Base-by-base conservation (phyloP, 2,329 filamentous ascomycete genomes). In the Aureobasidium vineae region DNA sequence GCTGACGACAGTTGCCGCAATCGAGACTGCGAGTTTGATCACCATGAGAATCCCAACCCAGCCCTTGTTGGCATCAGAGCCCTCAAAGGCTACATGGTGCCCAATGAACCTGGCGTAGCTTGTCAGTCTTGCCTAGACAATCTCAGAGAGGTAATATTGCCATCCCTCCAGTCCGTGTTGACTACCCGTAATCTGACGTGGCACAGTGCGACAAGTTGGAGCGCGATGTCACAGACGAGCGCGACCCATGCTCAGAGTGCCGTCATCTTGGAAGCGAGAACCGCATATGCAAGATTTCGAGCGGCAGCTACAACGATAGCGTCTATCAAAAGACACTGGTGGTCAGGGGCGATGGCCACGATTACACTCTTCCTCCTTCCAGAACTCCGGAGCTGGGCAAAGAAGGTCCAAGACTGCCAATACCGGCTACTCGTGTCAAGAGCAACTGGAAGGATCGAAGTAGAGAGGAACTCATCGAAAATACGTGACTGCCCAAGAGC, bases 191-290 rank as follows among this genome's bases (percentile, higher is more conserved):
- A 10, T n/a, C 52, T 57, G 21, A 57, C 23, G 1, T 6, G 21
- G 33, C 16, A 26, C 31, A 65, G 63, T 65, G 63, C 36, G 63
- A 65, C 36, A 65, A 57, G 50, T 31, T 21, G 31, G n/a, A 16
- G 19, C 49, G 49, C 15, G 19, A 31, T n/a, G 49, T 50, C 21
- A 40, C 38, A 5, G 40, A 59, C 10, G 54, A 66, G 16, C 15
- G 15, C 53, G 41, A 66, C 33, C 64, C 64, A 8, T 66, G 64
- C 40, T 66, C 64, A 23, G 64, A 66, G 31, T 66, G 64, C 28
- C 64, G 64, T n/a, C 59, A 53, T 23, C 60, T 59, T 31, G 41
- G 53, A 60, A 53, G 64, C 45, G 11, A 19, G 19, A 49, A 16
- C 2, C 13, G 52, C 2, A n/a, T 8, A 1, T 66, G 64, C 40